A percentile compares a stretch with the other conserved stretches of the same genome.
phyloP scores from a whole-genome alignment of 208 protist species.

The Trypanosoma theileri region DNA sequence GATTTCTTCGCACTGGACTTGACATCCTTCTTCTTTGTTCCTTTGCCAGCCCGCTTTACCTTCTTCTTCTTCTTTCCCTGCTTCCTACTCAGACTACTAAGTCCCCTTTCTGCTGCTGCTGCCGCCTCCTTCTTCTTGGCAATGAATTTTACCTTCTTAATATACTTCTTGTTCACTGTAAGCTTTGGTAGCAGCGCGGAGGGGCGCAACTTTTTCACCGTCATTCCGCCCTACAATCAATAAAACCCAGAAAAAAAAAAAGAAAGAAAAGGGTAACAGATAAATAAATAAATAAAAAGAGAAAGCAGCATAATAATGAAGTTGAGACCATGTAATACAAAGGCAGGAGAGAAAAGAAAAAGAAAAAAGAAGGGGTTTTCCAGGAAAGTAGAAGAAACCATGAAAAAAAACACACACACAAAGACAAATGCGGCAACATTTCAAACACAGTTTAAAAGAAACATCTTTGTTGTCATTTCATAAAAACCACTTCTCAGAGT shows the following conservation, averaged over 20 bases:
- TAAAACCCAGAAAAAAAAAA: slow-evolving; percentile 1
- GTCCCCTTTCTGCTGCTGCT: slow-evolving; percentile 2
- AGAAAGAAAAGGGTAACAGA: slow-evolving; percentile 11
- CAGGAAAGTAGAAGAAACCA: too few species aligned
- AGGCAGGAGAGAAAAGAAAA: too few species aligned
- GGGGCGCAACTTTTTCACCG: slow-evolving; percentile 11
- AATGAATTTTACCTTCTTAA: slow-evolving; percentile 52
- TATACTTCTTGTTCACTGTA: slow-evolving; percentile 60
- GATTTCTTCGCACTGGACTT: slow-evolving; percentile 30
- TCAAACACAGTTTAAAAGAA: too few species aligned
- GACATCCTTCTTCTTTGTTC: slow-evolving; percentile 31
- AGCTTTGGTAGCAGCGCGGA: slow-evolving; percentile 18
- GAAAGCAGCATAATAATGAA: too few species aligned
- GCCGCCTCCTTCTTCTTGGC: slow-evolving; percentile 28
- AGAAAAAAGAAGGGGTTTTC: too few species aligned
- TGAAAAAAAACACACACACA: too few species aligned
- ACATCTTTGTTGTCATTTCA: too few species aligned
- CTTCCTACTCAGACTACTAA: neutral
- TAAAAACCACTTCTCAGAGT: too few species aligned
- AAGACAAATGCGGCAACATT: too few species aligned
- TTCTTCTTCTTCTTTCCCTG: slow-evolving; percentile 9
- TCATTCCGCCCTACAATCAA: neutral
- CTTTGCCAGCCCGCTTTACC: slow-evolving; percentile 32
- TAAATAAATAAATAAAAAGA: neutral
- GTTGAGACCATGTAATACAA: too few species aligned